These are phyloP conservation scores for Obba rivulosa DNA, from an alignment of 768 basidiomycete genomes.

Conservation along the genomic window DNA sequence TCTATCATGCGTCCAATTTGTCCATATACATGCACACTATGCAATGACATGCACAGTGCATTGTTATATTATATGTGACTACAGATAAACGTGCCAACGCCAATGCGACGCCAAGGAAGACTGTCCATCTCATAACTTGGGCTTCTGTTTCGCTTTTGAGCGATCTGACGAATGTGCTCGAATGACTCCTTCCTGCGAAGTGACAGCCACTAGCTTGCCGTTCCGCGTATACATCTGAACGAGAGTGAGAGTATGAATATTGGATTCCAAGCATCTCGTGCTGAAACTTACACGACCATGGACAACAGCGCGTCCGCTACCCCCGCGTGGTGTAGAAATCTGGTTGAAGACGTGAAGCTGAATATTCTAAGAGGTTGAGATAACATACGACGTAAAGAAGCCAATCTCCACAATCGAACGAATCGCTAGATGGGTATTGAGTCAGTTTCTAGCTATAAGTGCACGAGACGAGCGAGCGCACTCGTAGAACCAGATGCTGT, in stretches of 20 bases:
- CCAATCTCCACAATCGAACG: slow-evolving; percentile 78
- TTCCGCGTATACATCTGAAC: slow-evolving; percentile 61
- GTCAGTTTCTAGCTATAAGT: background rate
- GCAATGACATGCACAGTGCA: background rate
- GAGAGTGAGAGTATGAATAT: slow-evolving; percentile 2
- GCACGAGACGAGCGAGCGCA: slow-evolving; percentile 25
- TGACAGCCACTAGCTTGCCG: slow-evolving; percentile 68
- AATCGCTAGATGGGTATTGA: slow-evolving; percentile 38
- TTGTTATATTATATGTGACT: background rate
- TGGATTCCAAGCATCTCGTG: background rate
- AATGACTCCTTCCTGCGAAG: slow-evolving; percentile 76
- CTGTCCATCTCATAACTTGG: slow-evolving; percentile 29
- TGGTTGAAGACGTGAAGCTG: slow-evolving; percentile 19
- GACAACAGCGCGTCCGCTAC: slow-evolving; percentile 62
- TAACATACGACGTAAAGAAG: slow-evolving; percentile 65
- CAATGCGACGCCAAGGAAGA: no score
- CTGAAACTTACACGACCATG: slow-evolving; percentile 58
- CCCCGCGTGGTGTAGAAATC: slow-evolving; percentile 61
- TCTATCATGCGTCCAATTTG: background rate
- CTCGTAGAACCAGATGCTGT: slow-evolving; percentile 78
- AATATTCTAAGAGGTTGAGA: background rate
- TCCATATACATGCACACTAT: slow-evolving; percentile 2
- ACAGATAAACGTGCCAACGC: no score
- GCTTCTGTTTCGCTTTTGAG: slow-evolving; percentile 14
- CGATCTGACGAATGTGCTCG: slow-evolving; percentile 32